Evolutionary conservation across 805 yeast species (phyloP), one percentile per base, ranked within the genome.

Genomic region (Starmerella riodocensis): DNA sequence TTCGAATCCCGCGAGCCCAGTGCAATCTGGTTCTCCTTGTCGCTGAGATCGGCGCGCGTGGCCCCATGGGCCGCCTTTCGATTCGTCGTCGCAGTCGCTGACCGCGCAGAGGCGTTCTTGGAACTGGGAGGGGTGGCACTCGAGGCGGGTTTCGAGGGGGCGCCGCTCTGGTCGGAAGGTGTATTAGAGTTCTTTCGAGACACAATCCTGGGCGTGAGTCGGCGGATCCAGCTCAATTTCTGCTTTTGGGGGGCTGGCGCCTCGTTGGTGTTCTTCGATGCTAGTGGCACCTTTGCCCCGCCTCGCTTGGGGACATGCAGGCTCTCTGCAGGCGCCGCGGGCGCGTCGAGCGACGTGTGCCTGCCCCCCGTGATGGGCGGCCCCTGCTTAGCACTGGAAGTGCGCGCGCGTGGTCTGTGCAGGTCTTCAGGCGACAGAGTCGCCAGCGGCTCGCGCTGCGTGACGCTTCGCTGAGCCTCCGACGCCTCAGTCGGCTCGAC

Each of bases 171-270:
- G n/a, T n/a, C n/a, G n/a, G n/a, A n/a, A n/a, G n/a, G n/a, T n/a
- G n/a, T 20, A 2, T 26, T 32, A 13, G 35, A 32, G 2, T 37
- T 38, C 38, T 34, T 36, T 13, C 44, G 23, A 4, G 45, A 40
- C 6, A 27, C 39, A 12, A 45, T 16, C 4, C 45, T 35, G 25
- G 49, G 49, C 6, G 49, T 46, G 34, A 46, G 21, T 19, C 47
- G 32, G n/a, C 49, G 40, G n/a, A 46, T 46, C 49, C 49, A 46
- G 40, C 40, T 41, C 28, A 4, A 11, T 34, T 40, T 39, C 27
- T 30, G 22, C 33, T 41, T 44, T 12, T 43, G 37, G 20, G 16
- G 18, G 4, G 24, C 37, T 3, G 37, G 17, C 17, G 34, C 24
- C 4, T 6, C 23, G 14, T n/a, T 17, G 13, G 4, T 16, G n/a